These are phyloP conservation scores for Glomus cerebriforme DNA, from an alignment of 192 early-diverging fungal species.

Conservation along the genomic window DNA sequence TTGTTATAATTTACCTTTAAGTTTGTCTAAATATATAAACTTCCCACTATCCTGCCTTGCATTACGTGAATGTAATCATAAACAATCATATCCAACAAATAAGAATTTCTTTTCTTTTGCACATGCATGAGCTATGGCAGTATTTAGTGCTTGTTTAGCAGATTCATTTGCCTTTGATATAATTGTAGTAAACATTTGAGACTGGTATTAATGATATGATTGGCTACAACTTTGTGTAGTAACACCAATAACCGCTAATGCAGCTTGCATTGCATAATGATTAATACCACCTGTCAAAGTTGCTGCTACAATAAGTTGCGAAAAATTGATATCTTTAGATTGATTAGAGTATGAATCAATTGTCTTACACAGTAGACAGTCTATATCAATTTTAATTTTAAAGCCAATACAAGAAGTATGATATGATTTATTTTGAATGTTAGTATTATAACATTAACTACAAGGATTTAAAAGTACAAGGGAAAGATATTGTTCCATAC, in stretches of 20 bases:
- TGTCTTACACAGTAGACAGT: too few relatives aligned
- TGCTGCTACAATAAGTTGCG: not conserved
- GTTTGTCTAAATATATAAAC: not conserved
- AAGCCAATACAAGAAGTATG: too few relatives aligned
- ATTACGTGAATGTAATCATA: not conserved
- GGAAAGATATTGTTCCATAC: too few relatives aligned
- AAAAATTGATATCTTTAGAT: not conserved
- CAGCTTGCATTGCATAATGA: too few relatives aligned
- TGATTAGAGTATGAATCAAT: too few relatives aligned
- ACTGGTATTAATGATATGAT: not conserved
- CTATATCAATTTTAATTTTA: too few relatives aligned
- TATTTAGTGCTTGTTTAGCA: too few relatives aligned
- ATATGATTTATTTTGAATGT: too few relatives aligned
- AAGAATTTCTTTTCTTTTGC: not conserved
- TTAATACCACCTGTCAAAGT: not conserved
- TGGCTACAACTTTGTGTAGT: not conserved
- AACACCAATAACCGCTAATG: not conserved
- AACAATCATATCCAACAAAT: not conserved
- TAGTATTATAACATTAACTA: too few relatives aligned
- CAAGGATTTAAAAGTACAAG: too few relatives aligned
- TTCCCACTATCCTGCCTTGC: not conserved
- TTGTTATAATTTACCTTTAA: not conserved
- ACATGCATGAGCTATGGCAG: too few relatives aligned
- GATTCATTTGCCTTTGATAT: too few relatives aligned
- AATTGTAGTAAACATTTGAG: not conserved